phyloP scores from a whole-genome alignment of 2,329 filamentous ascomycete species.

The Fonsecaea nubica region DNA sequence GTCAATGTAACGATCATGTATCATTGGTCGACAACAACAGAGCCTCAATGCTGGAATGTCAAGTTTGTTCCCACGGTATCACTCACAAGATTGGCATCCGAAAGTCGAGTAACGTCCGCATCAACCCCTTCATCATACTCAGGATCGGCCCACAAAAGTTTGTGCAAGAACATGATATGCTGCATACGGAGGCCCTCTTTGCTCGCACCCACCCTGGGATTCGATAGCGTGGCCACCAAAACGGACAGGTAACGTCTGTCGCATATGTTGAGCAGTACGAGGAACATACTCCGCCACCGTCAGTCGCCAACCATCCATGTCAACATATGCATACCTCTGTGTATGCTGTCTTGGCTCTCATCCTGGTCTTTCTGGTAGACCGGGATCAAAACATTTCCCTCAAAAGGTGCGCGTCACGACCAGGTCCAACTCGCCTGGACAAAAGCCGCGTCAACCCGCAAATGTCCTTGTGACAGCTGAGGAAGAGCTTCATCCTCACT shows the following conservation, averaged over 20 bases:
- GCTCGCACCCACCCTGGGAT: slow-evolving; percentile 44
- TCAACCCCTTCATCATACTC: slow-evolving; percentile 38
- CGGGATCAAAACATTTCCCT: neutral
- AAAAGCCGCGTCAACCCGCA: slow-evolving; percentile 10
- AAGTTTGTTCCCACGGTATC: neutral
- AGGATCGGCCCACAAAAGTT: slow-evolving; percentile 11
- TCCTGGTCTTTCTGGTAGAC: too few relatives aligned
- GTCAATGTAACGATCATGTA: neutral
- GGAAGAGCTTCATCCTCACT: neutral
- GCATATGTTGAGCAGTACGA: too few relatives aligned
- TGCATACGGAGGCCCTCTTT: slow-evolving; percentile 44
- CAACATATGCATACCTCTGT: neutral
- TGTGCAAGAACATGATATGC: slow-evolving; percentile 21
- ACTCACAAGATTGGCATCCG: slow-evolving; percentile 25
- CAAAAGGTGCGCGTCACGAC: neutral
- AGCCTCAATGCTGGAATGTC: neutral
- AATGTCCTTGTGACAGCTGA: neutral
- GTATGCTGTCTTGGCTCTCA: too few relatives aligned
- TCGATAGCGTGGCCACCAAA: too few relatives aligned
- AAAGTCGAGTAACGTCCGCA: slow-evolving; percentile 31
- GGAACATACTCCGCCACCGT: neutral
- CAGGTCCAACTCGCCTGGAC: slow-evolving; percentile 29
- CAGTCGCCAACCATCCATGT: neutral
- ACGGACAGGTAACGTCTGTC: too few relatives aligned
- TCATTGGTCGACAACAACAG: neutral